A percentile compares a stretch with the other conserved stretches of the same genome.
Evolutionary conservation across 2,329 filamentous ascomycete genomes (phyloP).

Genomic region (Apiospora aurea): DNA sequence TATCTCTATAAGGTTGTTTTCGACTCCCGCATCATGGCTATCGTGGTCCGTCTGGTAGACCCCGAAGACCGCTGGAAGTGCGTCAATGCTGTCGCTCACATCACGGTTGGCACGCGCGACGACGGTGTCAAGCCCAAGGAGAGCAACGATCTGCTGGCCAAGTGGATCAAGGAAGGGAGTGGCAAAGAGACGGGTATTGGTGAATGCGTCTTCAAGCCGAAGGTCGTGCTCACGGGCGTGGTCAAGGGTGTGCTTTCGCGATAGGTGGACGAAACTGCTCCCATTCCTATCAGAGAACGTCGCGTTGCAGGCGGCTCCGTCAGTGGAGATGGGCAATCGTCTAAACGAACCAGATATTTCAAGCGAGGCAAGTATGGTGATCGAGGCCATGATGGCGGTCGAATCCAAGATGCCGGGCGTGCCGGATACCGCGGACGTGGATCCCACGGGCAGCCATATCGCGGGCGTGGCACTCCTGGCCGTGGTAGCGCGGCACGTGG

Average conservation of each 20-base stretch:
- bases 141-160: constrained; percentile 82
- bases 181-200: constrained; percentile 51
- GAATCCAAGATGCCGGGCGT: neutral
- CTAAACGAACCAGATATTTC: neutral
- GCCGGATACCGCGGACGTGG: neutral
- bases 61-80: constrained; percentile 68
- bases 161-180: constrained; percentile 71
- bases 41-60: constrained; percentile 78
- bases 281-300: neutral
- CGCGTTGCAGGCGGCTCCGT: neutral
- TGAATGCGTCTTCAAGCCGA: constrained; percentile 58
- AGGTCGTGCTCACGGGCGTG: constrained; percentile 54
- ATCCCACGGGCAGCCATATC: neutral
- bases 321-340: neutral
- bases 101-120: constrained; percentile 86
- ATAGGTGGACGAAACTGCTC: constrained; percentile 40
- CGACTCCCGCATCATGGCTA: constrained; percentile 87
- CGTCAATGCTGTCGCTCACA: constrained; percentile 80
- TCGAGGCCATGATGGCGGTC: neutral
- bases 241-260: constrained; percentile 58
- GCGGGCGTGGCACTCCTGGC: neutral
- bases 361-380: neutral
- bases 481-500: neutral
- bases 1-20: constrained; percentile 72
- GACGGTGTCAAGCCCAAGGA: constrained; percentile 86